phyloP scores from a whole-genome alignment of 441 rosid species.

The Gossypium gossypioides region DNA sequence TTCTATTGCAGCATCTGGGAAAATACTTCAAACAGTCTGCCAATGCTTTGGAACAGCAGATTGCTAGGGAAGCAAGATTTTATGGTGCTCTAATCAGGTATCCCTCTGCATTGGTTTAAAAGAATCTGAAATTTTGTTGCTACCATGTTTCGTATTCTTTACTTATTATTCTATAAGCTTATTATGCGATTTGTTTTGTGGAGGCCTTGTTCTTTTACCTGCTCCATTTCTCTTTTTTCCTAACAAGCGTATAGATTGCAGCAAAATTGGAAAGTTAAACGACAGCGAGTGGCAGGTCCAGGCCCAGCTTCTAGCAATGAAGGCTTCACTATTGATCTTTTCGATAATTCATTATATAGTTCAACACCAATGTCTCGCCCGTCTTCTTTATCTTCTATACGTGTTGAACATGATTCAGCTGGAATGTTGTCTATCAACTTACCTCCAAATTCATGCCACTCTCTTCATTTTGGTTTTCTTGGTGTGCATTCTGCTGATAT shows the following conservation, averaged over 20 bases:
- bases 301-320: conserved; percentile 55
- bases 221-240: neutral
- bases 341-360: conserved; percentile 51
- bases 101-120: conserved; percentile 5
- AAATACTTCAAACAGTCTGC: conserved; percentile 90
- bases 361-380: conserved; percentile 42
- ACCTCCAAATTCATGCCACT: conserved; percentile 59
- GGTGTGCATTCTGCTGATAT: conserved; percentile 31
- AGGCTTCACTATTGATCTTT: conserved; percentile 79
- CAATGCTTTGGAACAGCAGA: conserved; percentile 72
- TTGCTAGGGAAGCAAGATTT: conserved; percentile 80
- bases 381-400: conserved; percentile 55
- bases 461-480: conserved; percentile 69
- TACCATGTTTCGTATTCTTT: neutral
- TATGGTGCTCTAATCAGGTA: conserved; percentile 94
- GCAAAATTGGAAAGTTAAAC: conserved; percentile 95
- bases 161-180: neutral
- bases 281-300: conserved; percentile 64
- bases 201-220: neutral
- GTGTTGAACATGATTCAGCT: conserved; percentile 69
- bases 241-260: conserved; percentile 67
- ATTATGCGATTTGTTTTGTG: neutral
- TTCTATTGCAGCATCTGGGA: conserved; percentile 61
- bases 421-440: conserved; percentile 83
- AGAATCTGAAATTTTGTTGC: neutral